Conservation (phyloP, 805 yeast genomes). For the Candida xyloterini region DNA sequence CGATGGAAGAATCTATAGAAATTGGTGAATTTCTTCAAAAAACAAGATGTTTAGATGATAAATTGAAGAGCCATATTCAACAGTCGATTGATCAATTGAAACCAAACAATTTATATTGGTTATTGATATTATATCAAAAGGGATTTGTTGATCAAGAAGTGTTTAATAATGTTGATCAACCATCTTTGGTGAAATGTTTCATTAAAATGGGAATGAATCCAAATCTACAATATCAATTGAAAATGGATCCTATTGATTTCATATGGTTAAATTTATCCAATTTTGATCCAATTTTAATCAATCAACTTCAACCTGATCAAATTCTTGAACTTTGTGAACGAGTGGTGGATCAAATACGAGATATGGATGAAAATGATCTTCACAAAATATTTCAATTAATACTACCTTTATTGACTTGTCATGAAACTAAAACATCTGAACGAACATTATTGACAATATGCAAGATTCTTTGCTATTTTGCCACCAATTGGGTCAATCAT, state of each 20-base stretch:
- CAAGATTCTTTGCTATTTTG: constrained; percentile 28
- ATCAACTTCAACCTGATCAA: neutral
- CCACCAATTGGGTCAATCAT: constrained; percentile 29
- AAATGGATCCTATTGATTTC: neutral
- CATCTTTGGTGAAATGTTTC: neutral
- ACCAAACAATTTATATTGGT: too few relatives aligned
- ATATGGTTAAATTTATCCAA: neutral
- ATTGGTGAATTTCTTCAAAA: neutral
- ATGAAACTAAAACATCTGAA: constrained; percentile 38
- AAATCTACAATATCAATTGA: neutral
- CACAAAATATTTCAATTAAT: neutral
- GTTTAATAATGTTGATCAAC: too few relatives aligned
- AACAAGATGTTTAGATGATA: too few relatives aligned
- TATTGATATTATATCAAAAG: too few relatives aligned
- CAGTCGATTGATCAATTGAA: too few relatives aligned
- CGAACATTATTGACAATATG: constrained; percentile 35
- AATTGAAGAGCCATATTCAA: too few relatives aligned
- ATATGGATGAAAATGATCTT: neutral
- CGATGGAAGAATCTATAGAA: neutral
- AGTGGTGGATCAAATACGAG: neutral
- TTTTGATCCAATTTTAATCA: neutral
- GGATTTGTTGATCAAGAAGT: too few relatives aligned
- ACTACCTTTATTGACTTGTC: constrained; percentile 16
- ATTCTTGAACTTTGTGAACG: neutral
- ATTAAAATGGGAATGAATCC: neutral